Base-by-base conservation (phyloP, 2,329 filamentous ascomycete genomes). In the Clarireedia paspali region DNA sequence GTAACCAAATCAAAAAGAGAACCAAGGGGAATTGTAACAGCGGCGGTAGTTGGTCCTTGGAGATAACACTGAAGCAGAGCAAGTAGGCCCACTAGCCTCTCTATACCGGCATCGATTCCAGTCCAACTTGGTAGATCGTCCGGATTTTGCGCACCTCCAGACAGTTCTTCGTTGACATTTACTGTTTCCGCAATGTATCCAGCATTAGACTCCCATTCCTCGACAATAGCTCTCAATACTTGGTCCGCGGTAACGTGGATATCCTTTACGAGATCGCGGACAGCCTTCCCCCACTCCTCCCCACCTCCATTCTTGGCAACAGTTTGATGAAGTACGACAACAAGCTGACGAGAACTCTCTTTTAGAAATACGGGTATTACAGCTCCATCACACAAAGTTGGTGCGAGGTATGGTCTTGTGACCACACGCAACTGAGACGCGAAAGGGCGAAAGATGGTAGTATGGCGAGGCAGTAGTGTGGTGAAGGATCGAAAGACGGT, bases 361-460 rank as follows among this genome's bases (percentile, higher is more conserved):
- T 78, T 74, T 5, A 89, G 72, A 1, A 75, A 75, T 3, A 71
- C 69, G 0, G 87, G 77, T 5, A 81, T 74, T 5, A 75, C 70
- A 14, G 68, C 44, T 30, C 65, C 67, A 58, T 80, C 78, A 12
- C 78, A 79, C 27, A 77, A 75, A 4, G 86, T 87, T 2, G 85
- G 84, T 3, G 84, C 83, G 53, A 92, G 70, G 60, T 85, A 82
- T 5, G 72, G 72, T 47, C 79, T 75, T 44, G 85, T 72, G 20
- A 87, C 75, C 12, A 78, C 73, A 55, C 79, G 82, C 45, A 95
- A 79, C 62, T 90, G 87, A 39, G 79, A 77, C 57, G 82, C 78
- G 67, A 86, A 89, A 0, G 89, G 87, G 12, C 92, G 85, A 70
- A 95, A 87, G 34, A 89, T 89, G 6, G 90, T 88, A 30, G 89